These are phyloP conservation scores for Neurospora intermedia DNA, from an alignment of 495 filamentous ascomycete species.

Conservation along the genomic window DNA sequence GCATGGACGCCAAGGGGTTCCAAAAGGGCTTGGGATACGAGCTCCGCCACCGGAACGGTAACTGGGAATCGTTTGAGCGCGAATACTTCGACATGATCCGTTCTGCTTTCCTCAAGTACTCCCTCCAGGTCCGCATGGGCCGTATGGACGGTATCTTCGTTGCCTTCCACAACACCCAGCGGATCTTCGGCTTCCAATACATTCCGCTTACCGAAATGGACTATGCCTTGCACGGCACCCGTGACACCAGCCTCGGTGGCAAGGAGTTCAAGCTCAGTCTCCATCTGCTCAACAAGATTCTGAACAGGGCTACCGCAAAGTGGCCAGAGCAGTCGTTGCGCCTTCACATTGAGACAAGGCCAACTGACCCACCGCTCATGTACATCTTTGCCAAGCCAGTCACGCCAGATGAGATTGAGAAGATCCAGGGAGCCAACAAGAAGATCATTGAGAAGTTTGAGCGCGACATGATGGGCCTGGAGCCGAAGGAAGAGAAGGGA, in stretches of 20 bases:
- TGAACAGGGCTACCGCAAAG: slow-evolving; percentile 60
- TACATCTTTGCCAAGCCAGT: slow-evolving; percentile 85
- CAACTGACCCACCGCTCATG: slow-evolving; percentile 54
- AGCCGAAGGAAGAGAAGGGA: slow-evolving; percentile 15
- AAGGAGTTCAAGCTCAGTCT: slow-evolving; percentile 78
- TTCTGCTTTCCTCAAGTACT: slow-evolving; percentile 92
- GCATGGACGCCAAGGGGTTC: slow-evolving; percentile 66
- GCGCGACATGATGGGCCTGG: slow-evolving; percentile 45
- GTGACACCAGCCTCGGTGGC: slow-evolving; percentile 57
- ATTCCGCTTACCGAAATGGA: slow-evolving; percentile 83
- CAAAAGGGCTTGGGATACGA: slow-evolving; percentile 79
- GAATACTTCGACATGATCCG: slow-evolving; percentile 97
- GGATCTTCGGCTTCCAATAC: slow-evolving; percentile 98
- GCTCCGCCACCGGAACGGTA: slow-evolving; percentile 60
- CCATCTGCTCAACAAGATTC: slow-evolving; percentile 60
- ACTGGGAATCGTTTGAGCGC: slow-evolving; percentile 84
- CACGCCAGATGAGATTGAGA: slow-evolving; percentile 53
- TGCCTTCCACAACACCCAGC: slow-evolving; percentile 90
- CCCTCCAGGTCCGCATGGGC: slow-evolving; percentile 88
- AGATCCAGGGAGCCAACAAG: slow-evolving; percentile 57
- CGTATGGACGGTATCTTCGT: slow-evolving; percentile 99
- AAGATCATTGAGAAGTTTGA: slow-evolving; percentile 58
- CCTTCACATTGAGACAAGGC: slow-evolving; percentile 75
- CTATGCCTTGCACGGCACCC: slow-evolving; percentile 62
- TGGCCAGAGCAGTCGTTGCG: slow-evolving; percentile 70